Conservation (phyloP, 2,329 filamentous ascomycete genomes). For the Aspergillus pseudotamarii region DNA sequence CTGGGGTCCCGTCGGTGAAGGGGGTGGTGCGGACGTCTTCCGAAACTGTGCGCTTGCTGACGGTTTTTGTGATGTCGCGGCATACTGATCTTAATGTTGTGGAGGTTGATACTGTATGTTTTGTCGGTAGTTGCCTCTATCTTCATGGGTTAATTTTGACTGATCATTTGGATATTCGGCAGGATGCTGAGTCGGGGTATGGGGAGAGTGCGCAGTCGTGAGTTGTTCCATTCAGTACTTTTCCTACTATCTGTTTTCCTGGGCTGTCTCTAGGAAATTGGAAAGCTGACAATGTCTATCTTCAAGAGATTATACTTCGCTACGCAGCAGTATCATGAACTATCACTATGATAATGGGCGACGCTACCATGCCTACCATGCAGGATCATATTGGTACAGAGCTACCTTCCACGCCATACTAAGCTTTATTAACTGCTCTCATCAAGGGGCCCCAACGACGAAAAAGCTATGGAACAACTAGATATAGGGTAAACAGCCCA, state of each 20-base stretch:
- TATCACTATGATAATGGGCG: slow-evolving; percentile 34
- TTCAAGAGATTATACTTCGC: neutral
- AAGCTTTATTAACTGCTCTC: neutral
- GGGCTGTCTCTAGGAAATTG: neutral
- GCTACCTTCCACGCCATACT: neutral
- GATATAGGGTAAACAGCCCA: slow-evolving; percentile 24
- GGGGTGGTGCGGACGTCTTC: neutral
- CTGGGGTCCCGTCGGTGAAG: neutral
- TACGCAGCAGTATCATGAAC: slow-evolving; percentile 22
- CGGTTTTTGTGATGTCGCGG: neutral
- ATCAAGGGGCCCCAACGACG: slow-evolving; percentile 24
- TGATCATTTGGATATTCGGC: neutral
- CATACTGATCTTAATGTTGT: neutral
- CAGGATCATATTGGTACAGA: slow-evolving; percentile 27
- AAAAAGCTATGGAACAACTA: slow-evolving; percentile 23
- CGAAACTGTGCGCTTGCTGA: neutral
- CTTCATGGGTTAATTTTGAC: neutral
- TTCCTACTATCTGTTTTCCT: neutral
- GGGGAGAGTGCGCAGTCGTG: neutral
- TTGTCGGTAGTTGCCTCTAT: neutral
- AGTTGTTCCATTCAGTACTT: neutral
- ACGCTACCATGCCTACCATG: slow-evolving; percentile 37
- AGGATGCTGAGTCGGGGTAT: neutral
- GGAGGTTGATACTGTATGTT: neutral
- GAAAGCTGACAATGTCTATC: neutral